Evolutionary conservation across 2,329 filamentous ascomycete genomes (phyloP), one percentile per base, ranked within the genome.

Genomic region (Lecanicillium sp.): DNA sequence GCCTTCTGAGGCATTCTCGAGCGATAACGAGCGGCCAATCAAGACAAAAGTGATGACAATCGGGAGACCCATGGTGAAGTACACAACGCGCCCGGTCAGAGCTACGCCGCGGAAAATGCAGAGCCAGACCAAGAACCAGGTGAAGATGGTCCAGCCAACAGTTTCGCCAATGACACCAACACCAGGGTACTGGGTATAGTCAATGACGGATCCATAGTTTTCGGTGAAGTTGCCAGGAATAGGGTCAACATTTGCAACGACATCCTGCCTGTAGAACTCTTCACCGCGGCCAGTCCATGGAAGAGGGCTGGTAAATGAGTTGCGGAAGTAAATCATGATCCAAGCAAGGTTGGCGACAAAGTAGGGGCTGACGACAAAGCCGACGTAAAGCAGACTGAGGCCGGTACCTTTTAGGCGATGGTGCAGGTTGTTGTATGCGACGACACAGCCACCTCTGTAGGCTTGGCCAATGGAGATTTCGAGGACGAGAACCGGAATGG

Each of bases 401-500:
- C 73, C 74, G 3, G 70, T 60, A 3, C 73, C 73, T 45, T 71
- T 74, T 25, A 76, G 57, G 7, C 72, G 63, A 37, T 62, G 55
- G 48, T 73, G 64, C 43, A 77, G 58, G 45, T 67, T 72, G 56
- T 71, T 68, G 50, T 65, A 75, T 4, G 72, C 71, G 38, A 75
- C 68, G 29, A 74, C 68, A 3, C 65, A 67, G 11, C 72, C 72
- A 29, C 70, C 71, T 11, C 71, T 70, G 48, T 75, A 74, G 4
- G 72, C 71, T 48, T 76, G 83, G 33, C 86, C 86, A 37, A 85
- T 86, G 38, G 83, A 83, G 36, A 77, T 73, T 50, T 78, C 73
- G 16, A 76, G 64, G 11, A 75, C 64, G 28, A 77, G 61, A 0
- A 67, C 63, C 0, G 73, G 73, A 32, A 77, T 75, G 28, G 72